Conservation (phyloP, 768 basidiomycete genomes). For the Auricularia heimuer region DNA sequence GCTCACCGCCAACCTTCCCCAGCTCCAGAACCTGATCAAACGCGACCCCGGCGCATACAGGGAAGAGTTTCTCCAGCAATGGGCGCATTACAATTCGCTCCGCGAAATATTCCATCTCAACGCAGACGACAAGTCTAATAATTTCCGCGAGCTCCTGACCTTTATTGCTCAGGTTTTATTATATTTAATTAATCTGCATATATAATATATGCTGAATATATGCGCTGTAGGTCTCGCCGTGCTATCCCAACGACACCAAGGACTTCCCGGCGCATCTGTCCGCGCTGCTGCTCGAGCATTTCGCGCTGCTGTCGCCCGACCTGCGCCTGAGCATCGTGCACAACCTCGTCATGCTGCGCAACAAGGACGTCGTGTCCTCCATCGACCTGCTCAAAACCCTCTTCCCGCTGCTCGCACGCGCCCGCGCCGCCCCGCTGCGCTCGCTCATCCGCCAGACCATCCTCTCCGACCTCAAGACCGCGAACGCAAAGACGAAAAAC, state of each 20-base stretch:
- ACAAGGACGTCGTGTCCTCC: conserved; percentile 85
- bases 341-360: conserved; percentile 86
- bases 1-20: conserved; percentile 82
- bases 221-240: conserved; percentile 60
- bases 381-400: conserved; percentile 81
- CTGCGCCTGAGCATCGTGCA: conserved; percentile 78
- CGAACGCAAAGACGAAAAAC: conserved; percentile 81
- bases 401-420: conserved; percentile 94
- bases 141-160: conserved; percentile 78
- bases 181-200: not conserved
- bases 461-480: conserved; percentile 83
- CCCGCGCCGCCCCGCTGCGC: conserved; percentile 75
- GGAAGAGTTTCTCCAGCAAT: conserved; percentile 95
- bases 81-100: conserved; percentile 86
- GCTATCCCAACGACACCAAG: conserved; percentile 86
- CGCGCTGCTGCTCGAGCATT: conserved; percentile 66
- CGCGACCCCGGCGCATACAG: conserved; percentile 82
- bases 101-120: conserved; percentile 75
- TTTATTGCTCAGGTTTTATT: conserved; percentile 75
- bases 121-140: conserved; percentile 75
- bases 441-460: conserved; percentile 87
- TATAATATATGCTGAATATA: not conserved
- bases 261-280: conserved; percentile 78
- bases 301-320: conserved; percentile 65
- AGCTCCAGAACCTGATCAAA: conserved; percentile 95